Conservation (phyloP, 2,329 filamentous ascomycete genomes). For the Colletotrichum agaves region DNA sequence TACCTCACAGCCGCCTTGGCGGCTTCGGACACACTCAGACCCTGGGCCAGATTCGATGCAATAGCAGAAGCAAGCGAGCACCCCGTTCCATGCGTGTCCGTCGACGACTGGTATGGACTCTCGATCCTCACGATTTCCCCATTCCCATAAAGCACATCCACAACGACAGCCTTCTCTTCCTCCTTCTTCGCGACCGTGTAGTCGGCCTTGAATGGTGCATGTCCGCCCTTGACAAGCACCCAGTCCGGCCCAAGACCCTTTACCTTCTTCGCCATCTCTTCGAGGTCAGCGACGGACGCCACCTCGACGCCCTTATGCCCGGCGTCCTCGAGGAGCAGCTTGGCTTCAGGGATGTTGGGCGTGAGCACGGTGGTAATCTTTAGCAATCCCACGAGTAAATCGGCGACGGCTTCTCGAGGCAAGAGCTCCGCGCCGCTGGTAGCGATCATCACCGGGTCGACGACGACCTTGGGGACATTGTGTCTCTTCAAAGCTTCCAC, state of each 20-base stretch:
- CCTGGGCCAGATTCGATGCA: constrained; percentile 75
- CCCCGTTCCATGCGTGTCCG: constrained; percentile 92
- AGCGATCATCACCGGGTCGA: constrained; percentile 90
- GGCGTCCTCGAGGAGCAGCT: constrained; percentile 68
- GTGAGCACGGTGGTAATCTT: constrained; percentile 76
- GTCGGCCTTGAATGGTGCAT: constrained; percentile 79
- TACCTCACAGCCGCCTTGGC: constrained; percentile 78
- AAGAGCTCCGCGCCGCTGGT: constrained; percentile 81
- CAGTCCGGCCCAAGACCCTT: constrained; percentile 77
- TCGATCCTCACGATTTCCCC: constrained; percentile 70
- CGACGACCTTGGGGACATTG: constrained; percentile 67
- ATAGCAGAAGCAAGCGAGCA: constrained; percentile 92
- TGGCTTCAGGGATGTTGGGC: constrained; percentile 81
- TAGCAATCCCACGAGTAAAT: constrained; percentile 69
- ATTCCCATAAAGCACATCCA: constrained; percentile 79
- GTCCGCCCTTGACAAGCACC: constrained; percentile 91
- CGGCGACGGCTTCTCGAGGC: constrained; percentile 70
- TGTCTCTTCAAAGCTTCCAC: constrained; percentile 71
- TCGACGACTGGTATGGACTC: constrained; percentile 76
- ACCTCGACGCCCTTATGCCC: constrained; percentile 56
- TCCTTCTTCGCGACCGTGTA: constrained; percentile 67
- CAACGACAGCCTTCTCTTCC: constrained; percentile 72
- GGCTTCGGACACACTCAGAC: constrained; percentile 65
- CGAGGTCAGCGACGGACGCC: constrained; percentile 71
- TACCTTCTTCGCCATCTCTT: constrained; percentile 73